Percentiles rank a stretch among this genome's conserved stretches.
These are phyloP conservation scores for Isatis lusitanica DNA, from an alignment of 441 rosid species.

Conservation along the genomic window DNA sequence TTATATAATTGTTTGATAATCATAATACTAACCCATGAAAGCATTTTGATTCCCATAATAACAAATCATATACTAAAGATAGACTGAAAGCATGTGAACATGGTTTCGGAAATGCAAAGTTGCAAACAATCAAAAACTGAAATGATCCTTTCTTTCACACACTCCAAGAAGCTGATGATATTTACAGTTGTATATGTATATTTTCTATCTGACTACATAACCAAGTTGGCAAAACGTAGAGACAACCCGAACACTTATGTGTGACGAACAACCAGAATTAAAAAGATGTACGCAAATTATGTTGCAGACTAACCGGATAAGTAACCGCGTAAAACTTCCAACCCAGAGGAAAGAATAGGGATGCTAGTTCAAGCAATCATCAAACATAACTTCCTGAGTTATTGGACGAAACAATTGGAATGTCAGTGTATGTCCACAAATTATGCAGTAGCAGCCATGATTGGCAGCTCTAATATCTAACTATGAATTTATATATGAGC, in stretches of 20 bases:
- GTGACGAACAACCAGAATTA: background rate
- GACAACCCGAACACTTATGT: background rate
- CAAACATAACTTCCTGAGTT: slow-evolving; percentile 26
- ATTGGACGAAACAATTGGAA: background rate
- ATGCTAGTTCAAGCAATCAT: slow-evolving; percentile 29
- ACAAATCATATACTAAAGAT: background rate
- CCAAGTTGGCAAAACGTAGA: background rate
- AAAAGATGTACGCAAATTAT: slow-evolving; percentile 7
- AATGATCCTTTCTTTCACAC: background rate
- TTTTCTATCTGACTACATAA: slow-evolving; percentile 4
- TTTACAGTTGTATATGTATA: slow-evolving; percentile 21
- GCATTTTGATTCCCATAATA: background rate
- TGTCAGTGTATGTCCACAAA: slow-evolving; percentile 1
- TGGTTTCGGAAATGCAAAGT: background rate
- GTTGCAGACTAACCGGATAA: slow-evolving; percentile 16
- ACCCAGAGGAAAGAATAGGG: background rate
- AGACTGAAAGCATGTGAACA: background rate
- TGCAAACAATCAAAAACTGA: background rate
- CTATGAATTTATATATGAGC: background rate
- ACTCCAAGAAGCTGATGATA: background rate
- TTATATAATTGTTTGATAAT: background rate
- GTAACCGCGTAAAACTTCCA: slow-evolving; percentile 14
- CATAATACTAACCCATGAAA: background rate
- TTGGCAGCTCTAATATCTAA: background rate
- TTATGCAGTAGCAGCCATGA: background rate